phyloP scores from a whole-genome alignment of 768 basidiomycete genomes.

The Pleurotus salmoneostramineus region DNA sequence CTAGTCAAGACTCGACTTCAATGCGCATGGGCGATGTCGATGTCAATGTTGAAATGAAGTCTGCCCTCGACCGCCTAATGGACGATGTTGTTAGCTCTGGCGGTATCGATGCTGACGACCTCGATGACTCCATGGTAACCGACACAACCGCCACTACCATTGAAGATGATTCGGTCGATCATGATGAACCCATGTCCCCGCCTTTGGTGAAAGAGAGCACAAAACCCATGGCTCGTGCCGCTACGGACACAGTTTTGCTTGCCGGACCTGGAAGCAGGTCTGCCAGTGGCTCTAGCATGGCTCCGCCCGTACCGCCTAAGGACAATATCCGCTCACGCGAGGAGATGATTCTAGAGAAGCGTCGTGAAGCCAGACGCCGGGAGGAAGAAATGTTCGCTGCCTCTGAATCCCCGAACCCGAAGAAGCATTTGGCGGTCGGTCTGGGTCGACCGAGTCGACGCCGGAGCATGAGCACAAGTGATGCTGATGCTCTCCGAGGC shows the following conservation, averaged over 20 bases:
- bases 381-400: slow-evolving; percentile 34
- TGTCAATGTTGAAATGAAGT: slow-evolving; percentile 68
- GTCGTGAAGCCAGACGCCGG: slow-evolving; percentile 54
- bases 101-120: slow-evolving; percentile 26
- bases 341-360: slow-evolving; percentile 66
- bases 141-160: slow-evolving; percentile 27
- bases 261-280: slow-evolving; percentile 29
- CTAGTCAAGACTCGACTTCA: slow-evolving; percentile 19
- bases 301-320: slow-evolving; percentile 55
- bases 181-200: slow-evolving; percentile 21
- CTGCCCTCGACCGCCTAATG: slow-evolving; percentile 70
- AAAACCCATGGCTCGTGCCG: slow-evolving; percentile 40
- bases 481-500: slow-evolving; percentile 46
- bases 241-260: slow-evolving; percentile 46
- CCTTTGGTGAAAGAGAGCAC: slow-evolving; percentile 18
- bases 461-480: slow-evolving; percentile 77
- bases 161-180: slow-evolving; percentile 28
- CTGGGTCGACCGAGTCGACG: slow-evolving; percentile 50
- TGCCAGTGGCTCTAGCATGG: slow-evolving; percentile 33
- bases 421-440: slow-evolving; percentile 27
- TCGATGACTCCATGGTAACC: slow-evolving; percentile 32
- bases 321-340: slow-evolving; percentile 66
- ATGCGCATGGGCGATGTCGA: slow-evolving; percentile 48
- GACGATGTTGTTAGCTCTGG: slow-evolving; percentile 48
- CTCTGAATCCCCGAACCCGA: slow-evolving; percentile 11